Base-by-base conservation (phyloP, 495 filamentous ascomycete species). In the Niebla homalea region DNA sequence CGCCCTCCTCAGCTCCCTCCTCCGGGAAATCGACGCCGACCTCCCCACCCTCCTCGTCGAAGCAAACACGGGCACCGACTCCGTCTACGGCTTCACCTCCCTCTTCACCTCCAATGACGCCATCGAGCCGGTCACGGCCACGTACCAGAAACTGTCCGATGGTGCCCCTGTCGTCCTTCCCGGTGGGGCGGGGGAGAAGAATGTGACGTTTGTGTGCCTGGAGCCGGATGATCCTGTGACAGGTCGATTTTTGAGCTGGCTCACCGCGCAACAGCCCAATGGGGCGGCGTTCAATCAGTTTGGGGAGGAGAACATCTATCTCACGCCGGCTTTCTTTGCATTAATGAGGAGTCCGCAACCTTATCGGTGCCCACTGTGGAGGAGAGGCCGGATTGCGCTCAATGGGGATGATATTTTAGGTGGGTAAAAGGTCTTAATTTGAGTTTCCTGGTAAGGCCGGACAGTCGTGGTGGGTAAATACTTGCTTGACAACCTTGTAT, bases 341-440 rank as follows among this genome's bases (percentile, higher is more conserved):
- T 15, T 48, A 26, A 16, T 18, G 25, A 26, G 45, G 25, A 48
- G 36, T 36, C 45, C 45, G n/a, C 5, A 36, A 19, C 45, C 45
- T 5, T 48, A 48, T 26, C 45, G 45, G 18, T 48, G 45, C n/a
- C 45, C 45, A 8, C n/a, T 48, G 45, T 48, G 35, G n/a, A 7
- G 45, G n/a, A 36, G n/a, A n/a, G 36, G n/a, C 19, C 2, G 29
- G 4, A 8, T 48, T 22, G 29, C 45, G 16, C n/a, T 48, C 29
- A 48, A 48, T 19, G 21, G 21, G 18, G 32, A 48, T 19, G 45
- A 48, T 36, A 35, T 48, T 1, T 26, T 48, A 16, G 45, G 29
- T 32, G 29, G 0, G 29, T 32, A 1, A 8, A 32, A 5, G 8
- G 2, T 12, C 29, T 2, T 32, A 2, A 1, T 12, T 5, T 32